These are phyloP conservation scores for Fomitiporia mediterranea DNA, from an alignment of 1,284 basidiomycete genomes.

Conservation along the genomic window DNA sequence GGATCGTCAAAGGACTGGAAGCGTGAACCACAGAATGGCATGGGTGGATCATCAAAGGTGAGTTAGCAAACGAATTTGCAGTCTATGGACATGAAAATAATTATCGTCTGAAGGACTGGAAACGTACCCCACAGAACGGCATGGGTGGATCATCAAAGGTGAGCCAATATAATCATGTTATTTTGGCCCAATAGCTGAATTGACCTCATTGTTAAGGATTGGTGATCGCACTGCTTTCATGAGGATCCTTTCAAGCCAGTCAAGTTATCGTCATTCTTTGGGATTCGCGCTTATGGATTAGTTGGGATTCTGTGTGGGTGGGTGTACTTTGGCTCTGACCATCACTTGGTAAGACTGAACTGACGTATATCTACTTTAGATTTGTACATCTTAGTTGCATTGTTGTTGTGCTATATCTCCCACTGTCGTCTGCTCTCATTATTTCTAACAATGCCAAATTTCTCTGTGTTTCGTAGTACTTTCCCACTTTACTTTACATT, in stretches of 20 bases:
- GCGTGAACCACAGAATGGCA: not conserved
- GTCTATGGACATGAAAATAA: no score
- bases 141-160: slow-evolving; percentile 15
- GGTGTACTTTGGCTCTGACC: not conserved
- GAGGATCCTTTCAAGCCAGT: not conserved
- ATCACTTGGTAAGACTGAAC: not conserved
- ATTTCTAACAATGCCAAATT: no score
- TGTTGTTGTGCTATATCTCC: no score
- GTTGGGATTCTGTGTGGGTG: slow-evolving; percentile 2
- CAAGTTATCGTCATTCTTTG: not conserved
- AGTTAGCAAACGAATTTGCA: no score
- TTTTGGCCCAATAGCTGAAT: no score
- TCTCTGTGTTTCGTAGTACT: no score
- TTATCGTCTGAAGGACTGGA: slow-evolving; percentile 20
- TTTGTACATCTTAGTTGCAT: not conserved
- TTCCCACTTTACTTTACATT: not conserved
- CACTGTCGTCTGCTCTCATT: no score
- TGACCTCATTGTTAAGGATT: not conserved
- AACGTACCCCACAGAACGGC: slow-evolving; percentile 1
- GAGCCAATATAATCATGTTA: no score
- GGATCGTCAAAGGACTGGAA: slow-evolving; percentile 13
- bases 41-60: not conserved
- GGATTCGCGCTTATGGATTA: slow-evolving; percentile 1
- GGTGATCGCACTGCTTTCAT: not conserved
- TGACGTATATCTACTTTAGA: not conserved